These are phyloP conservation scores for Taiozyma sp. DNA, from an alignment of 1,139 yeast genomes.

Conservation along the genomic window DNA sequence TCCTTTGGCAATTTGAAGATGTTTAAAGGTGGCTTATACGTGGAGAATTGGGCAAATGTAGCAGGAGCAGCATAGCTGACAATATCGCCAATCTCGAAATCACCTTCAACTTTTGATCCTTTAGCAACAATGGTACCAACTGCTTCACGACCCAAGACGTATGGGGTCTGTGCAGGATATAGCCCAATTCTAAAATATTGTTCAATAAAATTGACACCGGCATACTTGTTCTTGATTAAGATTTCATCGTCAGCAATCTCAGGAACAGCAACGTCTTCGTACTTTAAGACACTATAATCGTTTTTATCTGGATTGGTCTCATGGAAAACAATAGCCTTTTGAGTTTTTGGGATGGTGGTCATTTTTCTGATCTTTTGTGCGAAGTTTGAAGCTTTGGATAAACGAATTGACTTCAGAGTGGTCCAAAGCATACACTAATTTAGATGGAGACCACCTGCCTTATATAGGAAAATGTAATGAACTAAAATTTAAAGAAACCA, in stretches of 20 bases:
- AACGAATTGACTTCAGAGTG: background rate
- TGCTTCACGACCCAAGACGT: slow-evolving; percentile 77
- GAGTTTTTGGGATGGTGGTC: slow-evolving; percentile 43
- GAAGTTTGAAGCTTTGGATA: background rate
- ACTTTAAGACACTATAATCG: slow-evolving; percentile 48
- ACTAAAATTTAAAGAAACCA: no score
- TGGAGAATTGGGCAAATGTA: slow-evolving; percentile 72
- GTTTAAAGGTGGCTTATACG: slow-evolving; percentile 31
- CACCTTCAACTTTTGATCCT: slow-evolving; percentile 49
- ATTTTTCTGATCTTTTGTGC: background rate
- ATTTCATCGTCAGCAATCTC: slow-evolving; percentile 47
- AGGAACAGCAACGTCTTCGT: slow-evolving; percentile 55
- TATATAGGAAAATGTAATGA: no score
- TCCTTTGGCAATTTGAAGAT: slow-evolving; percentile 45
- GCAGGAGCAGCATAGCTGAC: slow-evolving; percentile 49
- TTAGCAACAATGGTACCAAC: slow-evolving; percentile 66
- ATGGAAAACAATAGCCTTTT: slow-evolving; percentile 51
- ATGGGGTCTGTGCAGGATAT: slow-evolving; percentile 58
- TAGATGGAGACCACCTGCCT: background rate
- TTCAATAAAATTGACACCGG: slow-evolving; percentile 83
- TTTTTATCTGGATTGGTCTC: slow-evolving; percentile 36
- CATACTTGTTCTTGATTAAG: slow-evolving; percentile 61
- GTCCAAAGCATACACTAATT: background rate
- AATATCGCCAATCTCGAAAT: slow-evolving; percentile 63
- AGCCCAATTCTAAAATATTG: slow-evolving; percentile 75